These are phyloP conservation scores for Gastrolobium bilobum DNA, from an alignment of 306 rosid species.

Conservation along the genomic window DNA sequence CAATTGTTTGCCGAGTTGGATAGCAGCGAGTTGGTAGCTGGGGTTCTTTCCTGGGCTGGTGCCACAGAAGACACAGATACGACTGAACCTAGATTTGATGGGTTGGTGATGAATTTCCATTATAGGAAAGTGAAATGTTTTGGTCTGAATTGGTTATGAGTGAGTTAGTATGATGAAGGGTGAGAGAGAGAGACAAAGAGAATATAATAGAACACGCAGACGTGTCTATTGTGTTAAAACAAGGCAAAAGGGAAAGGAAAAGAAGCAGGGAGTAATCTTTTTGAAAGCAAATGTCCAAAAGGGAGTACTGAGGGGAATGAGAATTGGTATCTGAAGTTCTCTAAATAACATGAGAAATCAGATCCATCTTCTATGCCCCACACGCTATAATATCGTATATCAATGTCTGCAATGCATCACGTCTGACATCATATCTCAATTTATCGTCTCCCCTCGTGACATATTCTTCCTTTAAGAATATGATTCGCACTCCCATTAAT, in stretches of 20 bases:
- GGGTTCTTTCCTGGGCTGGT: slow-evolving; percentile 91
- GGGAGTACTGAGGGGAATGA: slow-evolving; percentile 31
- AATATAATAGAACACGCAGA: neutral
- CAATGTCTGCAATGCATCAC: neutral
- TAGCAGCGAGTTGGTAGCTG: slow-evolving; percentile 81
- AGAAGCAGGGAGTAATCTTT: slow-evolving; percentile 1
- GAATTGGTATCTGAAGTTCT: slow-evolving; percentile 40
- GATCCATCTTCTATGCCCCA: neutral
- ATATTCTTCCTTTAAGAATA: neutral
- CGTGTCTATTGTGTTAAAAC: slow-evolving; percentile 27
- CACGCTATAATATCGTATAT: neutral
- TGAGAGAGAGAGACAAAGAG: neutral
- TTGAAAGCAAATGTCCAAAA: slow-evolving; percentile 38
- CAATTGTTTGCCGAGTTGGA: slow-evolving; percentile 84
- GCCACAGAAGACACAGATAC: slow-evolving; percentile 94
- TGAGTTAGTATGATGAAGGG: neutral
- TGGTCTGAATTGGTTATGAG: neutral
- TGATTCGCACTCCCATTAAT: neutral
- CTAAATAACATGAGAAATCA: neutral
- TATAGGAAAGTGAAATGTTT: neutral
- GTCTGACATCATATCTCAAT: neutral
- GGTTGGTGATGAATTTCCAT: slow-evolving; percentile 65
- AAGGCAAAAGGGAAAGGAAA: neutral
- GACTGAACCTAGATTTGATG: slow-evolving; percentile 69
- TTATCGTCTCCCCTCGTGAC: slow-evolving; percentile 4